Percentiles rank a stretch among this genome's conserved stretches.
These are phyloP conservation scores for Entomortierella lignicola DNA, from an alignment of 192 early-diverging fungal genomes.

Conservation along the genomic window DNA sequence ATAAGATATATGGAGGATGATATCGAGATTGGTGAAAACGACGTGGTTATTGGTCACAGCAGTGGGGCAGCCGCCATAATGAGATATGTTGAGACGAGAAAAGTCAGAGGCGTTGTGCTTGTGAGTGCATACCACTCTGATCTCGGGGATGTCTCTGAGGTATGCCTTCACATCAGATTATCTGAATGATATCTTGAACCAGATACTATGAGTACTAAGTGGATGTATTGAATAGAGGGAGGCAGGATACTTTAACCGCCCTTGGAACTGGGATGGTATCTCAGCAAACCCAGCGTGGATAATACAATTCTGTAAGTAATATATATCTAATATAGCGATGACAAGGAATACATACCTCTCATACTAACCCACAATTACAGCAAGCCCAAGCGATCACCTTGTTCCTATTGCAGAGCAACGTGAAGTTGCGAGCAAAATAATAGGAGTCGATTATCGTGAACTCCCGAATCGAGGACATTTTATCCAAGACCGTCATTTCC, in stretches of 20 bases:
- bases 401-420: conserved; percentile 58
- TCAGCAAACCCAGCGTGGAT: conserved; percentile 47
- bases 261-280: conserved; percentile 56
- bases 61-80: conserved; percentile 51
- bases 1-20: conserved; percentile 46
- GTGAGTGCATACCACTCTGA: conserved; percentile 57
- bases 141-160: conserved; percentile 48
- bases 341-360: too few species aligned
- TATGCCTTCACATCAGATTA: conserved; percentile 9
- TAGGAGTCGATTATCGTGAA: conserved; percentile 48
- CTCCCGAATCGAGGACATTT: conserved; percentile 56
- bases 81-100: conserved; percentile 45
- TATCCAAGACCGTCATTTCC: conserved; percentile 37
- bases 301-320: conserved; percentile 44
- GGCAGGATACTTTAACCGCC: conserved; percentile 54
- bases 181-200: too few species aligned
- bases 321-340: neutral
- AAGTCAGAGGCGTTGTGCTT: conserved; percentile 53
- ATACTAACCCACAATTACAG: conserved; percentile 8
- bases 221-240: conserved; percentile 13
- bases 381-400: conserved; percentile 42
- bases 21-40: conserved; percentile 27
- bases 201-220: neutral
- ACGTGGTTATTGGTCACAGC: conserved; percentile 54
- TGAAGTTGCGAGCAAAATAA: conserved; percentile 48